phyloP scores from a whole-genome alignment of 139 green algal species.

The Coelastrella sp. region DNA sequence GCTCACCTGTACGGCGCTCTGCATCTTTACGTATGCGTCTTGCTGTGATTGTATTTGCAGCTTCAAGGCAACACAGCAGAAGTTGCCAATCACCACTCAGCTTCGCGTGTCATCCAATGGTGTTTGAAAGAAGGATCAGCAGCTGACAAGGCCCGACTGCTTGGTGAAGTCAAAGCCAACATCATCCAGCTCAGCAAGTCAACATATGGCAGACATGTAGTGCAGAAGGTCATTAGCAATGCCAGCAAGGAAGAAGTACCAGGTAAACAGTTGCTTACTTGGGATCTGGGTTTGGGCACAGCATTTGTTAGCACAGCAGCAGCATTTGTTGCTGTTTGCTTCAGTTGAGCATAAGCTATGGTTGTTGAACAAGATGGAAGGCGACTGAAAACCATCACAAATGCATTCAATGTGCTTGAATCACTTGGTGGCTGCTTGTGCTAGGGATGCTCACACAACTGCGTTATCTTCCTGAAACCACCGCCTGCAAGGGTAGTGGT shows the following conservation, averaged over 20 bases:
- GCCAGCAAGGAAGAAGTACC: constrained; percentile 74
- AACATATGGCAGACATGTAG: constrained; percentile 88
- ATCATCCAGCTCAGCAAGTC: constrained; percentile 82
- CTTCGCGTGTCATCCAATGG: constrained; percentile 88
- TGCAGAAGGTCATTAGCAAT: constrained; percentile 82
- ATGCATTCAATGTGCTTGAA: too few relatives aligned
- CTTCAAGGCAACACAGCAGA: constrained; percentile 72
- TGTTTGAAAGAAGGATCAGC: constrained; percentile 77
- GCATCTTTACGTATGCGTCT: background rate
- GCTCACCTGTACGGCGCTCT: too few relatives aligned
- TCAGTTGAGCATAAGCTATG: too few relatives aligned
- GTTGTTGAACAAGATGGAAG: too few relatives aligned
- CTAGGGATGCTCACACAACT: constrained; percentile 70
- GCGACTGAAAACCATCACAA: too few relatives aligned
- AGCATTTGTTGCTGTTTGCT: too few relatives aligned
- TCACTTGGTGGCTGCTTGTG: constrained; percentile 9
- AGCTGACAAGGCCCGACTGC: constrained; percentile 64
- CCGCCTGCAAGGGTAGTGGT: background rate
- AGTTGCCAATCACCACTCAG: constrained; percentile 81
- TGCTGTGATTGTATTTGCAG: constrained; percentile 56
- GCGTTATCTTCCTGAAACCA: constrained; percentile 77
- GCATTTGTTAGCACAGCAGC: too few relatives aligned
- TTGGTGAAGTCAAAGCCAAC: constrained; percentile 73
- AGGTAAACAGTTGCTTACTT: too few relatives aligned
- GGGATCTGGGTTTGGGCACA: too few relatives aligned